Conservation (phyloP, 768 basidiomycete species). For the Coprinopsis marcescibilis region DNA sequence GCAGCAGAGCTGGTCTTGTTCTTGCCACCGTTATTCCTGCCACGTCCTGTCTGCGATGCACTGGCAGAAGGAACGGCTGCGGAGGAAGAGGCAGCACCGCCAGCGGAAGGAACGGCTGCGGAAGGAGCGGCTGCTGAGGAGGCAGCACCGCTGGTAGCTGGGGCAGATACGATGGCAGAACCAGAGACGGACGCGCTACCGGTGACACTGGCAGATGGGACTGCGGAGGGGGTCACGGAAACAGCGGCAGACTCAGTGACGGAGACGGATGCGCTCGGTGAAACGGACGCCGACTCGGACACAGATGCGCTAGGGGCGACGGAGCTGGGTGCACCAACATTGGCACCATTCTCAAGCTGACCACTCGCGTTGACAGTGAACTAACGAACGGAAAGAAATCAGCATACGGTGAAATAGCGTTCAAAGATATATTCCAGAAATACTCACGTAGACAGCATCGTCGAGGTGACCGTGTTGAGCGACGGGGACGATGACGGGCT, state of each 20-base stretch:
- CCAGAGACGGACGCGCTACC: too few relatives aligned
- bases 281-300: slow-evolving; percentile 6
- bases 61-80: slow-evolving; percentile 3
- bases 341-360: slow-evolving; percentile 7
- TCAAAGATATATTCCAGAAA: background rate
- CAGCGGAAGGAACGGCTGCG: background rate
- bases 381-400: slow-evolving; percentile 7
- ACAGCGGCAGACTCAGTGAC: slow-evolving; percentile 2
- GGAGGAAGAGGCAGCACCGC: background rate
- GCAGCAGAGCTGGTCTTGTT: background rate
- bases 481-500: slow-evolving; percentile 39
- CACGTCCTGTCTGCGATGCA: background rate
- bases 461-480: slow-evolving; percentile 48
- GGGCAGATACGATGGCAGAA: background rate
- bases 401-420: background rate
- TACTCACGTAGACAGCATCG: slow-evolving; percentile 40
- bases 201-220: too few relatives aligned
- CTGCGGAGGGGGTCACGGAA: background rate
- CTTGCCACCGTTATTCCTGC: background rate
- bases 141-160: background rate
- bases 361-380: slow-evolving; percentile 15
- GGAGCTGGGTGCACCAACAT: slow-evolving; percentile 12
- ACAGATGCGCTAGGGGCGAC: slow-evolving; percentile 7
- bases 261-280: slow-evolving; percentile 5
- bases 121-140: background rate